phyloP scores from a whole-genome alignment of 2,329 filamentous ascomycete genomes.

The Ceratocystis colombiana region DNA sequence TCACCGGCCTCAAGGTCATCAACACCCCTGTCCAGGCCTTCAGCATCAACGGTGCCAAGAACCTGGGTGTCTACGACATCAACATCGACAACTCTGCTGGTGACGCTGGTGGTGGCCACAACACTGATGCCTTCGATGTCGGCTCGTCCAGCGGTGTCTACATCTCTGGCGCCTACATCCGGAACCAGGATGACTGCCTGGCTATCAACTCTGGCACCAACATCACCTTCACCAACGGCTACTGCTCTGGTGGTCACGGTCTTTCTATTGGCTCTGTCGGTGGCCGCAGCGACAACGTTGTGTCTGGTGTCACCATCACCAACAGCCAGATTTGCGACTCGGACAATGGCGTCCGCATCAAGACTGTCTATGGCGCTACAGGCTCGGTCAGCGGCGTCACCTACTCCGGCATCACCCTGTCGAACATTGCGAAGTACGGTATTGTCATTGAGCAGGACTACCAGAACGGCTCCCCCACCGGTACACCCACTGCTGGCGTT shows the following conservation, averaged over 20 bases:
- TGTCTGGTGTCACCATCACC: constrained; percentile 42
- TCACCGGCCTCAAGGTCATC: constrained; percentile 35
- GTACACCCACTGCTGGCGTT: constrained; percentile 40
- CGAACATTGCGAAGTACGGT: constrained; percentile 36
- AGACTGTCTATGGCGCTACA: constrained; percentile 40
- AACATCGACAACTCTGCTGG: constrained; percentile 36
- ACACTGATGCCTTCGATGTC: constrained; percentile 52
- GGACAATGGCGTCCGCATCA: constrained; percentile 44
- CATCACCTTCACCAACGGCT: constrained; percentile 38
- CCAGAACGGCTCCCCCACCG: constrained; percentile 39
- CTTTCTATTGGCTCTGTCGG: constrained; percentile 39
- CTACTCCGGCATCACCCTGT: constrained; percentile 38
- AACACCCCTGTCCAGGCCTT: constrained; percentile 39
- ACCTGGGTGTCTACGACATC: constrained; percentile 33
- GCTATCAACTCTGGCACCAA: constrained; percentile 46
- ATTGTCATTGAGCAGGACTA: constrained; percentile 39
- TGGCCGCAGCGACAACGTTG: constrained; percentile 43
- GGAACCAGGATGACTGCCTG: constrained; percentile 54
- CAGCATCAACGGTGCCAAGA: constrained; percentile 34
- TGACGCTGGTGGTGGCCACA: constrained; percentile 35
- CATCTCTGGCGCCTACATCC: constrained; percentile 44
- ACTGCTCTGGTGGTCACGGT: constrained; percentile 39
- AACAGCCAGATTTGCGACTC: constrained; percentile 44
- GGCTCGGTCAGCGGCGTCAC: constrained; percentile 38
- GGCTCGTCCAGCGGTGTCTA: constrained; percentile 40